Evolutionary conservation across 371 early-diverging fungal genomes (phyloP).

Genomic region (Mortierella sp.): DNA sequence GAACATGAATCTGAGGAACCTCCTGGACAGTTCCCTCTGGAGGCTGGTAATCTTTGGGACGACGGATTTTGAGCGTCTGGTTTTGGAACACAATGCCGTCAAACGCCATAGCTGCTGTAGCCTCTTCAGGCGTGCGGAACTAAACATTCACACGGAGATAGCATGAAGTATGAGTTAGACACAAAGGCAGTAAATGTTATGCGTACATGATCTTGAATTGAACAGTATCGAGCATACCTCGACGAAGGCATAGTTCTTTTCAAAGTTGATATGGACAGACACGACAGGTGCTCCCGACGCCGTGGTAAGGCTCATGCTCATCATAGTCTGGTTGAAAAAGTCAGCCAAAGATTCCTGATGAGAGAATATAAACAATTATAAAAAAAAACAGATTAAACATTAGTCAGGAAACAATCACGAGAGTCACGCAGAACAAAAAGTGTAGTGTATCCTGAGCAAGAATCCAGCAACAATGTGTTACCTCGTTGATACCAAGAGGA

Average conservation of each 20-base stretch:
- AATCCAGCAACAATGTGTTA: slow-evolving; percentile 21
- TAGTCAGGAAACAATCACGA: neutral
- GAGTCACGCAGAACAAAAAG: neutral
- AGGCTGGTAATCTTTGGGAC: slow-evolving; percentile 95
- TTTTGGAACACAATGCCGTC: slow-evolving; percentile 92
- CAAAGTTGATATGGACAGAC: slow-evolving; percentile 90
- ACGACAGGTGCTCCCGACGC: slow-evolving; percentile 78
- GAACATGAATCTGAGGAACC: slow-evolving; percentile 64
- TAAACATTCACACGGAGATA: slow-evolving; percentile 35
- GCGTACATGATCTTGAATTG: neutral
- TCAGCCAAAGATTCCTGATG: slow-evolving; percentile 76
- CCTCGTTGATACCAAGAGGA: slow-evolving; percentile 86
- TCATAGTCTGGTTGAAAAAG: slow-evolving; percentile 93
- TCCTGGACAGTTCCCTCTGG: slow-evolving; percentile 70
- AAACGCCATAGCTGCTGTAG: slow-evolving; percentile 91
- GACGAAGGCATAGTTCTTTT: slow-evolving; percentile 95
- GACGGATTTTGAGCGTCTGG: slow-evolving; percentile 90
- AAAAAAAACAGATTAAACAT: neutral
- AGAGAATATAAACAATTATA: neutral
- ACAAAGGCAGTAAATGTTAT: neutral
- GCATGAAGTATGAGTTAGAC: neutral
- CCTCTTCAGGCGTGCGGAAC: slow-evolving; percentile 92
- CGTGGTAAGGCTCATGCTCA: slow-evolving; percentile 74
- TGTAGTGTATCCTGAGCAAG: too few species aligned
- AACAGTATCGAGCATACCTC: slow-evolving; percentile 70